These are phyloP conservation scores for Rutstroemia sp. DNA, from an alignment of 2,329 filamentous ascomycete genomes.

Conservation along the genomic window DNA sequence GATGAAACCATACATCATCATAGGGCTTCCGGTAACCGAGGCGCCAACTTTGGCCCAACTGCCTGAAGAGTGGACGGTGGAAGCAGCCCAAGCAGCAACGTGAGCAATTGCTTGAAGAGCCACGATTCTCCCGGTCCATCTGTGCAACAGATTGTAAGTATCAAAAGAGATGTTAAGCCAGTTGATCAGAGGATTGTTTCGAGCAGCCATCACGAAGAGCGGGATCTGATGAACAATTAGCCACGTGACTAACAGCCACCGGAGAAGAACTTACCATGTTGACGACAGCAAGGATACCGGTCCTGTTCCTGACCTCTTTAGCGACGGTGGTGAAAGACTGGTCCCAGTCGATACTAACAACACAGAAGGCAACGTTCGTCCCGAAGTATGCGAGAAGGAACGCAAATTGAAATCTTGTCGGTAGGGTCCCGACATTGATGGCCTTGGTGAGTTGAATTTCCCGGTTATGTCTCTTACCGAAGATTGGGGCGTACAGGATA, in stretches of 20 bases:
- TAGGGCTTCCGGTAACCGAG: conserved; percentile 33
- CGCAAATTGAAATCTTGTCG: conserved; percentile 68
- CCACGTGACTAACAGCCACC: not conserved
- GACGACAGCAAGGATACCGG: conserved; percentile 61
- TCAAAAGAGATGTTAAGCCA: conserved; percentile 71
- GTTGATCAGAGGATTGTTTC: conserved; percentile 72
- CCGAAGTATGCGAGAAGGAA: conserved; percentile 61
- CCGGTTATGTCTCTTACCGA: conserved; percentile 68
- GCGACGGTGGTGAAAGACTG: conserved; percentile 38
- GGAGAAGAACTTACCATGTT: conserved; percentile 54
- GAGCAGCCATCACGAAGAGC: conserved; percentile 64
- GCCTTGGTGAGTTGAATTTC: conserved; percentile 62
- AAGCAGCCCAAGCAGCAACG: conserved; percentile 50
- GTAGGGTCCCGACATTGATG: conserved; percentile 68
- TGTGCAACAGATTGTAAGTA: conserved; percentile 74
- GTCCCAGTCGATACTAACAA: conserved; percentile 55
- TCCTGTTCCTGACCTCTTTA: conserved; percentile 55
- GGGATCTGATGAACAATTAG: conserved; percentile 39
- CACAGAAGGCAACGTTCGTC: conserved; percentile 71
- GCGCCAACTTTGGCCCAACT: conserved; percentile 39
- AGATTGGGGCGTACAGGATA: conserved; percentile 62
- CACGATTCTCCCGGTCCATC: conserved; percentile 73
- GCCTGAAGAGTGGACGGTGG: conserved; percentile 34
- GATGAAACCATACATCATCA: conserved; percentile 53
- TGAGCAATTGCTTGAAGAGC: conserved; percentile 62